phyloP scores from a whole-genome alignment of 805 yeast species.

The Candida broadrunensis region DNA sequence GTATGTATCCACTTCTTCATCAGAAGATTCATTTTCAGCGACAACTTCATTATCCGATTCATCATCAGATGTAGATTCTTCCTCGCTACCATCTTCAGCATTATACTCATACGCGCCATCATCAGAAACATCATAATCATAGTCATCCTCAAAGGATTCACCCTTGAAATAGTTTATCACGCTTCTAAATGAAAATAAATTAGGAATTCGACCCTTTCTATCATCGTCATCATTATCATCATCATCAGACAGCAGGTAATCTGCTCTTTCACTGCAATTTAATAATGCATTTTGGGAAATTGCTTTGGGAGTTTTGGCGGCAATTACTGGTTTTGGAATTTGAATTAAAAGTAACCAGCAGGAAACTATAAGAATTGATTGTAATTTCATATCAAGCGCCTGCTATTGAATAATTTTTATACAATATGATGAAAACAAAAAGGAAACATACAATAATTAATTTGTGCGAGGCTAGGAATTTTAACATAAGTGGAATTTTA shows the following conservation, averaged over 20 bases:
- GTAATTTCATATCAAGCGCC: background rate
- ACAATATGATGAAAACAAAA: too few species aligned
- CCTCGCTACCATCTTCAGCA: background rate
- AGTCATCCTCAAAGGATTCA: background rate
- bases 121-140: slow-evolving; percentile 1
- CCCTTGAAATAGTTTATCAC: slow-evolving; percentile 1
- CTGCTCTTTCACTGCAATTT: background rate
- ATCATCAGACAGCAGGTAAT: background rate
- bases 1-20: background rate
- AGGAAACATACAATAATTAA: too few species aligned
- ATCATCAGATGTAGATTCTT: background rate
- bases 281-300: background rate
- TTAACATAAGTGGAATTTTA: too few species aligned
- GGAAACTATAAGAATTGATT: background rate
- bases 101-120: slow-evolving; percentile 1
- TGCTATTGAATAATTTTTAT: too few species aligned
- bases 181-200: background rate
- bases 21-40: background rate
- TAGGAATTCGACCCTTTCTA: background rate
- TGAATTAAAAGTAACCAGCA: background rate
- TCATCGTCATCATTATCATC: background rate
- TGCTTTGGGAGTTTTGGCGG: background rate
- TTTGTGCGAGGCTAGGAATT: too few species aligned
- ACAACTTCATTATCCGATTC: background rate
- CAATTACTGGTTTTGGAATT: background rate